Evolutionary conservation across 1,284 basidiomycete species (phyloP), one percentile per base, ranked within the genome.

Genomic region (Apiotrichum akiyoshidainum): DNA sequence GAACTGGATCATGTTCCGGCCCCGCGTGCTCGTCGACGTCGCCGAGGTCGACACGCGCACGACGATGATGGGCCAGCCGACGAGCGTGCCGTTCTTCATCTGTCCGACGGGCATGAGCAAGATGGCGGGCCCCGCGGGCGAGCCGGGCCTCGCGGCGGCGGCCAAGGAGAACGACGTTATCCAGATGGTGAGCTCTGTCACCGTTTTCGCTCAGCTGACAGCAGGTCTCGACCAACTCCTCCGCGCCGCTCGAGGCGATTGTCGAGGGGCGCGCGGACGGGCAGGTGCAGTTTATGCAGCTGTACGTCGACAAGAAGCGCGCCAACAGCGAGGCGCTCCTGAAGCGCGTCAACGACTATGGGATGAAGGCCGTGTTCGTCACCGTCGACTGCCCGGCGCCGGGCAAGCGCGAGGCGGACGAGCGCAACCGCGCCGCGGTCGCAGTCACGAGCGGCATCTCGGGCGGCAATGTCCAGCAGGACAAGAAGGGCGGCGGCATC

Each of bases 381-480:
- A 79, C 78, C 2, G 77, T 77, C 19, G 78, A 79, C 60, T 76
- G 76, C 17, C 71, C 76, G 19, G 73, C 75, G 2, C 75, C 76
- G 1, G 78, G 78, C 5, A 79, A 79, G 58, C 64, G 78, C 21
- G 78, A 79, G 64, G 76, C 76, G 1, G 78, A 79, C 59, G 78
- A 79, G 61, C 59, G 78, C 22, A 66, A 64, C 56, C 66, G 75
- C 31, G 74, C 76, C 0, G 71, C 73, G 44, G 70, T 76, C 21
- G 76, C 73, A 53, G 72, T 77, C 35, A 65, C 66, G 31, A 55
- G 67, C 60, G 77, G 77, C 4, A 74, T 77, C 39, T 73, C 72
- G 5, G 76, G 77, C 12, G 75, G 75, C 6, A 74, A 73, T 55
- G 75, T 78, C 39, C 60, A 65, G 19, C 57, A 64, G 2, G 77